Conservation (phyloP, 805 yeast genomes). For the Yamadazyma kitorensis region DNA sequence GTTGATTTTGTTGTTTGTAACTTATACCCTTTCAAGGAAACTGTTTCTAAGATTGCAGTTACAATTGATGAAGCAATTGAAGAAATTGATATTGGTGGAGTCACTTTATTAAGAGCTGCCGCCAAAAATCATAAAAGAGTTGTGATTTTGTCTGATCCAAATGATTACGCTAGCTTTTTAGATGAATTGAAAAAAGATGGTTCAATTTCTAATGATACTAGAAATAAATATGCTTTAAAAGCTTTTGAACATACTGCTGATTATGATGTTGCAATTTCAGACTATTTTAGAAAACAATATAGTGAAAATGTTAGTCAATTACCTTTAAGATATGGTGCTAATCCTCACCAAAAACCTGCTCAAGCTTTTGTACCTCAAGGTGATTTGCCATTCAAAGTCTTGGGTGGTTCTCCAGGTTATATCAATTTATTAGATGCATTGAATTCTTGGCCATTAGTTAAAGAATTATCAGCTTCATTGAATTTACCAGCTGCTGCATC, state of each 20-base stretch:
- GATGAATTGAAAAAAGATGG: slow-evolving; percentile 76
- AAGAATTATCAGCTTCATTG: slow-evolving; percentile 90
- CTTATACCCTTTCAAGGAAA: slow-evolving; percentile 97
- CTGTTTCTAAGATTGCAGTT: slow-evolving; percentile 91
- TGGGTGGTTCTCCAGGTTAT: slow-evolving; percentile 96
- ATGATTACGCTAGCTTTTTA: slow-evolving; percentile 84
- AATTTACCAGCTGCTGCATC: slow-evolving; percentile 98
- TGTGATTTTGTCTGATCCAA: slow-evolving; percentile 91
- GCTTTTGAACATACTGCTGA: slow-evolving; percentile 99
- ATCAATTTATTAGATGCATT: slow-evolving; percentile 94
- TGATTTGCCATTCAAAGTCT: slow-evolving; percentile 89
- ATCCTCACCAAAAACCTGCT: slow-evolving; percentile 99
- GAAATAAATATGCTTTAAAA: slow-evolving; percentile 86
- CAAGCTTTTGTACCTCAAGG: slow-evolving; percentile 90
- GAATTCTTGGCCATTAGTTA: slow-evolving; percentile 98
- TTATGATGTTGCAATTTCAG: slow-evolving; percentile 93
- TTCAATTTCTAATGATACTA: slow-evolving; percentile 66
- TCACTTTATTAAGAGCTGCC: slow-evolving; percentile 94
- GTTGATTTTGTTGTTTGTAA: slow-evolving; percentile 97
- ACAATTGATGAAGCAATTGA: slow-evolving; percentile 97
- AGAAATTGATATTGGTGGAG: slow-evolving; percentile 97
- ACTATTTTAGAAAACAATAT: slow-evolving; percentile 96
- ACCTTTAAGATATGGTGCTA: slow-evolving; percentile 96
- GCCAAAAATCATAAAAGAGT: slow-evolving; percentile 98
- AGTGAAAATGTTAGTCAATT: slow-evolving; percentile 86